phyloP scores from a whole-genome alignment of 257 asterid species.

The Ehretia macrophylla region DNA sequence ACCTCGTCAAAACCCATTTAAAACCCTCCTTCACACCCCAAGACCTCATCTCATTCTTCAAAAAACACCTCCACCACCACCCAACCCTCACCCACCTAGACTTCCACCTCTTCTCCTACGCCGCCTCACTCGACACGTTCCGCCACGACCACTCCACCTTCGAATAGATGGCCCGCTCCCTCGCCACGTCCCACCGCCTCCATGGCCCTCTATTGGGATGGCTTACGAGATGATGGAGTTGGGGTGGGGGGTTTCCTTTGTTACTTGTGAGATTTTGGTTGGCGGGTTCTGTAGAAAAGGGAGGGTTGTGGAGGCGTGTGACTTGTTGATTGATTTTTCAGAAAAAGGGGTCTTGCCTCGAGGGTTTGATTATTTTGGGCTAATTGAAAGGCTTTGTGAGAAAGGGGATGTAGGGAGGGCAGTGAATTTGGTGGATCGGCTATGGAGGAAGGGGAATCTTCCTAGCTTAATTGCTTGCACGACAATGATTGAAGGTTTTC shows the following conservation, averaged over 20 bases:
- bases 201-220: slow-evolving; percentile 71
- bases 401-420: slow-evolving; percentile 40
- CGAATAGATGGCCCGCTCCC: slow-evolving; percentile 79
- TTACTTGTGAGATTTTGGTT: slow-evolving; percentile 74
- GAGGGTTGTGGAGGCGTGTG: slow-evolving; percentile 45
- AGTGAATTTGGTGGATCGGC: slow-evolving; percentile 50
- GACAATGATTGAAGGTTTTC: slow-evolving; percentile 64
- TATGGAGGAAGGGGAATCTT: slow-evolving; percentile 51
- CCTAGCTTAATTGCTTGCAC: slow-evolving; percentile 77
- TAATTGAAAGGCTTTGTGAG: slow-evolving; percentile 62
- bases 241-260: slow-evolving; percentile 62
- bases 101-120: slow-evolving; percentile 76
- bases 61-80: slow-evolving; percentile 65
- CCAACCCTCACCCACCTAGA: slow-evolving; percentile 79
- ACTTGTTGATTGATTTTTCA: slow-evolving; percentile 53
- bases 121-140: slow-evolving; percentile 78
- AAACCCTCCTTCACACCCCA: slow-evolving; percentile 50
- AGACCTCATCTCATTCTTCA: slow-evolving; percentile 61
- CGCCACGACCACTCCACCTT: slow-evolving; percentile 89
- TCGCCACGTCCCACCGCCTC: slow-evolving; percentile 64
- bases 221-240: slow-evolving; percentile 79
- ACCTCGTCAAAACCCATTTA: slow-evolving; percentile 31
- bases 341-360: slow-evolving; percentile 53
- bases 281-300: slow-evolving; percentile 67
- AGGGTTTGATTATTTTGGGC: slow-evolving; percentile 44